A percentile compares a stretch with the other conserved stretches of the same genome.
Evolutionary conservation across 139 green algal species (phyloP).

Genomic region (Chlamydomonas eustigma): DNA sequence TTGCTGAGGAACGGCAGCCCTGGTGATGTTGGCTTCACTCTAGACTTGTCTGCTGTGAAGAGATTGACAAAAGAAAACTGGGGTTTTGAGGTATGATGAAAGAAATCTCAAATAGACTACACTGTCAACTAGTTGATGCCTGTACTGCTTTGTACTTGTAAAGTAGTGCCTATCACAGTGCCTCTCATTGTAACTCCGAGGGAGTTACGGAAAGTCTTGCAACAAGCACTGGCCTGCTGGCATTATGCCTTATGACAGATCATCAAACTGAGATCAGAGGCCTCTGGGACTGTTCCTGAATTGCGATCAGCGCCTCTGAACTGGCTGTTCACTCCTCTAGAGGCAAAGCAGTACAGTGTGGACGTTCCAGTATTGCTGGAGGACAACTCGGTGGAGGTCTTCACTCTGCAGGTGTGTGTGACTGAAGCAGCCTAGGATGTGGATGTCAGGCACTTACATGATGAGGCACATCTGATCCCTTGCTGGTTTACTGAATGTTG

Average conservation of each 20-base stretch:
- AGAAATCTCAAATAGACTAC: too few species aligned
- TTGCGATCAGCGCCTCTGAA: constrained; percentile 16
- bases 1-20: constrained; percentile 50
- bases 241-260: too few species aligned
- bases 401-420: constrained; percentile 24
- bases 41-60: constrained; percentile 40
- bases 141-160: too few species aligned
- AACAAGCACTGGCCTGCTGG: too few species aligned
- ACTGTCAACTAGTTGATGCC: too few species aligned
- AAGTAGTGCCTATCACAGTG: too few species aligned
- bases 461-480: too few species aligned
- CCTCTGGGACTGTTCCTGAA: constrained; percentile 25
- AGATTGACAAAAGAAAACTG: constrained; percentile 33
- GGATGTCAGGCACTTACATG: too few species aligned
- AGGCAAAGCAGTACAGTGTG: constrained; percentile 36
- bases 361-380: constrained; percentile 28
- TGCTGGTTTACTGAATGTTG: too few species aligned
- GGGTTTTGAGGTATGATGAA: constrained; percentile 40
- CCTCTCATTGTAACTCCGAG: too few species aligned
- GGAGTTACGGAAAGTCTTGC: too few species aligned
- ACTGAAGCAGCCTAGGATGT: too few species aligned
- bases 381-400: constrained; percentile 10
- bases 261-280: constrained; percentile 1
- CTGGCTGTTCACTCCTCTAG: constrained; percentile 41
- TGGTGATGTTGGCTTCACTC: constrained; percentile 29